phyloP scores from a whole-genome alignment of 73 alveolate species.

The Paramecium pentaurelia region DNA sequence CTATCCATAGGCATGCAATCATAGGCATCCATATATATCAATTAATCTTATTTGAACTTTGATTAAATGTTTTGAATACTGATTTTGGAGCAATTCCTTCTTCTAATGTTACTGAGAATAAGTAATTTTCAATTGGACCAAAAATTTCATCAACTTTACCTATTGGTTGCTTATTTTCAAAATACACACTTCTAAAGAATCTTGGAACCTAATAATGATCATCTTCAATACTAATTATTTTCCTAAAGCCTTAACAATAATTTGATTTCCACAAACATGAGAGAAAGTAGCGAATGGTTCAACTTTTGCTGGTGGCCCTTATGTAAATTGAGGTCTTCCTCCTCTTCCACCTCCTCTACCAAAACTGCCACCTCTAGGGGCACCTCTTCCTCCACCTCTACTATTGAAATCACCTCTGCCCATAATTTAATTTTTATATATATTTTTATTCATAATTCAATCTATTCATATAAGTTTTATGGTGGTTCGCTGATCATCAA shows the following conservation, averaged over 20 bases:
- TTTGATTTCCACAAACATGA: slow-evolving; percentile 60
- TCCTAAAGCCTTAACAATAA: slow-evolving; percentile 39
- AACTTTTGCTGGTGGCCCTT: slow-evolving; percentile 61
- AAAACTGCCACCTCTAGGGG: slow-evolving; percentile 42
- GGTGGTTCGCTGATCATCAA: not conserved
- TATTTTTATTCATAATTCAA: not conserved
- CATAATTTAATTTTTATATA: slow-evolving; percentile 40
- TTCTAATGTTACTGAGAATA: slow-evolving; percentile 40
- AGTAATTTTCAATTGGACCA: slow-evolving; percentile 57
- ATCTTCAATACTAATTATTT: not conserved
- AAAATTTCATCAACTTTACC: slow-evolving; percentile 61
- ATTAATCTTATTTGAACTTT: slow-evolving; percentile 31
- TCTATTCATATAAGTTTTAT: not conserved
- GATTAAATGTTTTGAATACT: not conserved
- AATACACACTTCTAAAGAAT: slow-evolving; percentile 57
- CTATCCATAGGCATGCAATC: slow-evolving; percentile 61
- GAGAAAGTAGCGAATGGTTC: slow-evolving; percentile 56
- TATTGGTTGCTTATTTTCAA: slow-evolving; percentile 52
- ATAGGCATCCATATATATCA: slow-evolving; percentile 49
- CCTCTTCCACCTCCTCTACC: slow-evolving; percentile 59
- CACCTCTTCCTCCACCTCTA: slow-evolving; percentile 55
- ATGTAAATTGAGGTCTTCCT: slow-evolving; percentile 20
- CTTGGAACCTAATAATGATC: slow-evolving; percentile 48
- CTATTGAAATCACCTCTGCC: slow-evolving; percentile 51
- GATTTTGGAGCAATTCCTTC: slow-evolving; percentile 55